Conservation (phyloP, 176 grass and related monocot species). For the Dactylis glomerata region DNA sequence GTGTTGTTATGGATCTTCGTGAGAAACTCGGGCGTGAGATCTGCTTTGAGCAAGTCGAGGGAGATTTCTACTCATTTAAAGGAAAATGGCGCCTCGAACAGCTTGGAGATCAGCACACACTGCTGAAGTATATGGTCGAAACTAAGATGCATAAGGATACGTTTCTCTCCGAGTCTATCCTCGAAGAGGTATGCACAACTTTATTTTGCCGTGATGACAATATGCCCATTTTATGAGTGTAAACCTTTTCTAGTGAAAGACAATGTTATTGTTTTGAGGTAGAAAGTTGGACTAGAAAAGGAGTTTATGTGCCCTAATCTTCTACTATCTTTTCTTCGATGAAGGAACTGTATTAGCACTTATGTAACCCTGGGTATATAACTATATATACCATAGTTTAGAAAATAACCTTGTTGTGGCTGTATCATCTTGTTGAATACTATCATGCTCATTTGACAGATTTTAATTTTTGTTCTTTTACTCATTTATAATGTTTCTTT, state of each 20-base stretch:
- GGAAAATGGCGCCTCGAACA: slow-evolving; percentile 90
- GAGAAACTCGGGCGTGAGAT: slow-evolving; percentile 77
- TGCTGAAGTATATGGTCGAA: slow-evolving; percentile 96
- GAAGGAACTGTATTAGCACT: neutral
- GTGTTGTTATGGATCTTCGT: slow-evolving; percentile 86
- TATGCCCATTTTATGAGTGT: neutral
- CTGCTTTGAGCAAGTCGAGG: slow-evolving; percentile 95
- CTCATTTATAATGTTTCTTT: neutral
- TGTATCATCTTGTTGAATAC: slow-evolving; percentile 8
- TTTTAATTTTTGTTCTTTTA: neutral
- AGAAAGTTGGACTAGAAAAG: neutral
- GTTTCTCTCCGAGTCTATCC: slow-evolving; percentile 89
- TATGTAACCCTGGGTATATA: neutral
- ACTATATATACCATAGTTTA: neutral
- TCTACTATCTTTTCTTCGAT: neutral
- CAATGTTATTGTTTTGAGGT: neutral
- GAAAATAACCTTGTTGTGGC: neutral
- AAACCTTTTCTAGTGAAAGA: neutral
- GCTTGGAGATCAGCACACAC: slow-evolving; percentile 78
- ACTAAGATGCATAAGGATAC: slow-evolving; percentile 95
- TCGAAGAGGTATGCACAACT: slow-evolving; percentile 74
- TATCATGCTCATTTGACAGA: neutral
- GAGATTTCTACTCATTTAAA: slow-evolving; percentile 86
- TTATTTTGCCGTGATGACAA: neutral
- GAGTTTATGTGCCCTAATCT: neutral